Percentiles rank a stretch among this genome's conserved stretches.
phyloP scores from a whole-genome alignment of 2,329 filamentous ascomycete genomes.

The Aspergillus carbonarius region DNA sequence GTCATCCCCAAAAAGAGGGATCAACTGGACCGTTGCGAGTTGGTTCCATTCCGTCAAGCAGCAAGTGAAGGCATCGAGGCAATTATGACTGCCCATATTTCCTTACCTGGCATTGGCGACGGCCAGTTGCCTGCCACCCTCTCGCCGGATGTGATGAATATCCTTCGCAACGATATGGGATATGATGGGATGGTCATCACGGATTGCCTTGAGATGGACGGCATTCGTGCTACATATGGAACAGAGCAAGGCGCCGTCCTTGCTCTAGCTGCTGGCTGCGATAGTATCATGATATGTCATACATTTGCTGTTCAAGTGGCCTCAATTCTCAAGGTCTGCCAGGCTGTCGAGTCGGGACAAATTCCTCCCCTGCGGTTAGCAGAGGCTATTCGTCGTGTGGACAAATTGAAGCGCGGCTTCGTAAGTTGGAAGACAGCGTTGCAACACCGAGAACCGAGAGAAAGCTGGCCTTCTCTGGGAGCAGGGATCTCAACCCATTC shows the following conservation, averaged over 20 bases:
- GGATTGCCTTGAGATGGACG: conserved; percentile 49
- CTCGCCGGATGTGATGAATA: conserved; percentile 36
- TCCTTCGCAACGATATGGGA: conserved; percentile 44
- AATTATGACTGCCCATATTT: conserved; percentile 49
- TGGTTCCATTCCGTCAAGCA: conserved; percentile 46
- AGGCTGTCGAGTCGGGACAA: conserved; percentile 37
- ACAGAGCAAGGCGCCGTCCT: conserved; percentile 43
- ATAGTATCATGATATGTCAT: conserved; percentile 49
- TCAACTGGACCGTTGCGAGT: conserved; percentile 41
- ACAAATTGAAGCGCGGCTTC: conserved; percentile 38
- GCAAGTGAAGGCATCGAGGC: conserved; percentile 43
- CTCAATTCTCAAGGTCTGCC: conserved; percentile 40
- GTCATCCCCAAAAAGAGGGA: conserved; percentile 39
- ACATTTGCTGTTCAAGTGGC: conserved; percentile 43
- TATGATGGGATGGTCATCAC: conserved; percentile 48
- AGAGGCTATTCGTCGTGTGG: conserved; percentile 37
- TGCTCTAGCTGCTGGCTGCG: conserved; percentile 44
- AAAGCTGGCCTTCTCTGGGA: conserved; percentile 25
- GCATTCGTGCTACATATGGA: conserved; percentile 42
- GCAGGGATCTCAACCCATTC: conserved; percentile 16
- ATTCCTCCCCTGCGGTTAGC: conserved; percentile 34
- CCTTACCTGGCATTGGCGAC: conserved; percentile 37
- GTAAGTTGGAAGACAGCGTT: conserved; percentile 34
- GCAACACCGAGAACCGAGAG: conserved; percentile 14
- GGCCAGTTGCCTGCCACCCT: conserved; percentile 42